Evolutionary conservation across 805 yeast species (phyloP), one percentile per base, ranked within the genome.

Genomic region (Pichia insulana): DNA sequence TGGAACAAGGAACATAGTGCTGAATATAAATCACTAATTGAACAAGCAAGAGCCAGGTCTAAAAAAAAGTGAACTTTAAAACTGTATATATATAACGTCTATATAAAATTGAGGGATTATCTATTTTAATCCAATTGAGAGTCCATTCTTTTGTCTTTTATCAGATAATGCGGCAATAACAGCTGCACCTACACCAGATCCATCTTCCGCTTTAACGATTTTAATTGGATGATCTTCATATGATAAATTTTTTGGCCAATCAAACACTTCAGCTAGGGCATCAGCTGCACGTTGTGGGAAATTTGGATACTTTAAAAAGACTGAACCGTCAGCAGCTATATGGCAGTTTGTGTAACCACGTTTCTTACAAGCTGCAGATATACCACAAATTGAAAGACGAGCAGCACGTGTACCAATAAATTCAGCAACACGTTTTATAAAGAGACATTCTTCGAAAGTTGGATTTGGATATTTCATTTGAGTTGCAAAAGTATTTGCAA

Each of bases 101-200:
- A n/a, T n/a, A n/a, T n/a, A n/a, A n/a, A n/a, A n/a, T n/a, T n/a
- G n/a, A n/a, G n/a, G n/a, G n/a, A n/a, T n/a, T n/a, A n/a, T n/a
- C 8, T 40, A 37, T 40, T 52, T 57, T 30, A 61, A 31, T 56
- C 90, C 90, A 47, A 83, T 80, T 48, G 86, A 77, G 56, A 73
- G 64, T 37, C 90, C 90, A 47, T 74, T 70, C 51, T 68, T 71
- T 57, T 81, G 70, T 70, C 98, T 81, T 63, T 77, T 72, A 63
- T 83, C 77, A 44, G 97, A 83, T 64, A 90, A 75, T 35, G 97
- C 97, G 42, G 98, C 97, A 67, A 92, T 90, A 56, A 90, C 76
- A 40, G 97, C 98, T 43, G 98, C 98, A 61, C 98, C 98, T 38
- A 86, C 96, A 70, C 97, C 97, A 31, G 92, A 83, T 56, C 98